Conservation (phyloP, 495 filamentous ascomycete species). For the Hypoxylon subgilvum region DNA sequence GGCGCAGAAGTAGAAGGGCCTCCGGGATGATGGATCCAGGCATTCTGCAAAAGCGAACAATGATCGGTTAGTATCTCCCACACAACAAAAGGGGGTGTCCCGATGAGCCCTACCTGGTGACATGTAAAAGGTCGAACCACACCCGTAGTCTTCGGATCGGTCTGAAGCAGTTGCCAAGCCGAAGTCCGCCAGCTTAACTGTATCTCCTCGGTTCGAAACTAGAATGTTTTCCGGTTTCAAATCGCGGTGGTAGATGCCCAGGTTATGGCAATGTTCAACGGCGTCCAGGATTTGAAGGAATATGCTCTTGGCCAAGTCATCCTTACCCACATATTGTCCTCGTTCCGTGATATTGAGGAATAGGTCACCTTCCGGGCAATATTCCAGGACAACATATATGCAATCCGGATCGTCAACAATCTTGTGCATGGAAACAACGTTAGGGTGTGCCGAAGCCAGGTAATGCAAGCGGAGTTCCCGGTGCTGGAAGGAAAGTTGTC, state of each 20-base stretch:
- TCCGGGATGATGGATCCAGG: slow-evolving; percentile 80
- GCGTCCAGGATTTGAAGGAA: slow-evolving; percentile 98
- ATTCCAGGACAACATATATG: slow-evolving; percentile 96
- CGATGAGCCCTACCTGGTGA: slow-evolving; percentile 78
- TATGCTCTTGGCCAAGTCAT: slow-evolving; percentile 80
- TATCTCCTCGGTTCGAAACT: slow-evolving; percentile 83
- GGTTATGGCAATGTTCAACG: slow-evolving; percentile 89
- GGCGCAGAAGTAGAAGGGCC: slow-evolving; percentile 85
- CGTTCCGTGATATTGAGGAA: slow-evolving; percentile 97
- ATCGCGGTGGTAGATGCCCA: slow-evolving; percentile 96
- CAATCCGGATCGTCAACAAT: slow-evolving; percentile 93
- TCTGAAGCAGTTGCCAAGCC: slow-evolving; percentile 87
- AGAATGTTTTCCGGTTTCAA: slow-evolving; percentile 98
- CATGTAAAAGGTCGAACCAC: slow-evolving; percentile 99
- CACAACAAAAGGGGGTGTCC: slow-evolving; percentile 12
- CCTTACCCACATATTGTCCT: slow-evolving; percentile 90
- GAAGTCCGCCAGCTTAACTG: slow-evolving; percentile 96
- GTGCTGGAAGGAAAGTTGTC: slow-evolving; percentile 89
- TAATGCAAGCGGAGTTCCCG: slow-evolving; percentile 92
- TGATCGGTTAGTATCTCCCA: slow-evolving; percentile 38
- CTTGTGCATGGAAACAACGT: slow-evolving; percentile 91
- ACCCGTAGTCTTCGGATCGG: slow-evolving; percentile 91
- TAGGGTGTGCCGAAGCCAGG: slow-evolving; percentile 82
- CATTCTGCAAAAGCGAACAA: slow-evolving; percentile 71
- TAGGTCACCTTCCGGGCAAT: slow-evolving; percentile 94